These are phyloP conservation scores for Hirsutella minnesotensis DNA, from an alignment of 2,329 filamentous ascomycete genomes.

Conservation along the genomic window DNA sequence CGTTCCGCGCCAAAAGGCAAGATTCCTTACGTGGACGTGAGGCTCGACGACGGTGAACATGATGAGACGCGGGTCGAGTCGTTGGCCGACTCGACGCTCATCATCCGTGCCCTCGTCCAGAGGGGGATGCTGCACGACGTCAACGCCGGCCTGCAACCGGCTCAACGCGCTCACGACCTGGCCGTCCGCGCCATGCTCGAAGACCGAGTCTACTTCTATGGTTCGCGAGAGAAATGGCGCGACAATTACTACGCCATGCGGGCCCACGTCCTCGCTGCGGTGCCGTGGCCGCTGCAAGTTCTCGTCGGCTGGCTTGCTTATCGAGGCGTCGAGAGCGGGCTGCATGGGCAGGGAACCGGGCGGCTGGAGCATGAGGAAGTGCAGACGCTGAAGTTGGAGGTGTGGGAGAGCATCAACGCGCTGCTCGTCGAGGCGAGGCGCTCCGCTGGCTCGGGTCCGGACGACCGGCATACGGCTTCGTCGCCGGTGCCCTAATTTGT, in stretches of 20 bases:
- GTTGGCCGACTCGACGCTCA: slow-evolving; percentile 43
- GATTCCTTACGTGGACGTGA: slow-evolving; percentile 42
- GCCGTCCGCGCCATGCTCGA: slow-evolving; percentile 43
- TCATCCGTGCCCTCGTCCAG: slow-evolving; percentile 30
- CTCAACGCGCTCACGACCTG: slow-evolving; percentile 34
- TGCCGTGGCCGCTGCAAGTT: slow-evolving; percentile 40
- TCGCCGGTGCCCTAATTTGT: slow-evolving; percentile 38
- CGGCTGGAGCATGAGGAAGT: slow-evolving; percentile 40
- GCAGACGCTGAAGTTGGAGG: slow-evolving; percentile 28
- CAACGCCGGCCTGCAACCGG: slow-evolving; percentile 26
- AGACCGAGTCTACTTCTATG: slow-evolving; percentile 43
- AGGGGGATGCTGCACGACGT: slow-evolving; percentile 32
- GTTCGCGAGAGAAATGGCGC: slow-evolving; percentile 39
- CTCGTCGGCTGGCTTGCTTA: slow-evolving; percentile 39
- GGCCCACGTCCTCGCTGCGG: slow-evolving; percentile 29
- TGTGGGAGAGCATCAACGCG: slow-evolving; percentile 40
- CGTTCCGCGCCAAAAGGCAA: slow-evolving; percentile 41
- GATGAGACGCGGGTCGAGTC: too few species aligned
- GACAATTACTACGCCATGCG: slow-evolving; percentile 50
- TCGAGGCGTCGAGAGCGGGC: slow-evolving; percentile 25
- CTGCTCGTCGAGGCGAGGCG: slow-evolving; percentile 27
- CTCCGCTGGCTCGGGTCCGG: neutral
- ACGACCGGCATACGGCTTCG: slow-evolving; percentile 38
- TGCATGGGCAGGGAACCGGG: slow-evolving; percentile 45
- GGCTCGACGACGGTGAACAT: slow-evolving; percentile 6